Conservation (phyloP, 2,329 filamentous ascomycete genomes). For the Bipolaris cookei region DNA sequence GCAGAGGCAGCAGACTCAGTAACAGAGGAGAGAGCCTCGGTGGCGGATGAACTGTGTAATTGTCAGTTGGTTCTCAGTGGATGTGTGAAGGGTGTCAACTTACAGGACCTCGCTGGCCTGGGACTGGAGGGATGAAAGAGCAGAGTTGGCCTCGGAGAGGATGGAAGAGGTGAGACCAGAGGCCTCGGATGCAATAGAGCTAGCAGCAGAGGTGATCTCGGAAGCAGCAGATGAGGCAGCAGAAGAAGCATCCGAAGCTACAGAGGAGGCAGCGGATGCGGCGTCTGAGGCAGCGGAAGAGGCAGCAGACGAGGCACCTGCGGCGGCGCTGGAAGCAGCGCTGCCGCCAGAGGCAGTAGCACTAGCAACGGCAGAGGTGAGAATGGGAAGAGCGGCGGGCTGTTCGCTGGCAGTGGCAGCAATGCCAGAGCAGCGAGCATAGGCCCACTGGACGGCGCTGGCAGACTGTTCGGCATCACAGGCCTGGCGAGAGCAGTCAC, state of each 20-base stretch:
- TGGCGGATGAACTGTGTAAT: not conserved
- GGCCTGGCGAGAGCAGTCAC: slow-evolving; percentile 55
- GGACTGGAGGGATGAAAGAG: slow-evolving; percentile 19
- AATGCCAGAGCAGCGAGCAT: slow-evolving; percentile 42
- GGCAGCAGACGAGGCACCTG: slow-evolving; percentile 17
- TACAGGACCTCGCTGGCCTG: slow-evolving; percentile 3
- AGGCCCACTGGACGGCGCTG: slow-evolving; percentile 44
- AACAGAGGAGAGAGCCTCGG: slow-evolving; percentile 10
- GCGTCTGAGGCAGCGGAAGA: slow-evolving; percentile 17
- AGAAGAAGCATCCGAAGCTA: slow-evolving; percentile 23
- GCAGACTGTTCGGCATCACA: slow-evolving; percentile 42
- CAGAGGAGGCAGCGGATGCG: slow-evolving; percentile 17
- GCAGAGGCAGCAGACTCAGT: slow-evolving; percentile 17
- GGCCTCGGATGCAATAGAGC: slow-evolving; percentile 7
- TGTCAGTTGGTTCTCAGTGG: not conserved
- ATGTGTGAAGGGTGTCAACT: not conserved
- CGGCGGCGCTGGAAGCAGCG: slow-evolving; percentile 16
- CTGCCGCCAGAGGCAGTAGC: not conserved
- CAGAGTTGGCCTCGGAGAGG: slow-evolving; percentile 13
- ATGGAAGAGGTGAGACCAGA: slow-evolving; percentile 17
- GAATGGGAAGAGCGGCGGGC: slow-evolving; percentile 23
- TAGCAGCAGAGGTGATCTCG: slow-evolving; percentile 5
- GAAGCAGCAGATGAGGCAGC: not conserved
- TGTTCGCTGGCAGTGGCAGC: slow-evolving; percentile 21
- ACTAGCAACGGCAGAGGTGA: slow-evolving; percentile 21